Evolutionary conservation across 2,329 filamentous ascomycete species (phyloP), one percentile per base, ranked within the genome.

Genomic region (Cladosporium sp.): DNA sequence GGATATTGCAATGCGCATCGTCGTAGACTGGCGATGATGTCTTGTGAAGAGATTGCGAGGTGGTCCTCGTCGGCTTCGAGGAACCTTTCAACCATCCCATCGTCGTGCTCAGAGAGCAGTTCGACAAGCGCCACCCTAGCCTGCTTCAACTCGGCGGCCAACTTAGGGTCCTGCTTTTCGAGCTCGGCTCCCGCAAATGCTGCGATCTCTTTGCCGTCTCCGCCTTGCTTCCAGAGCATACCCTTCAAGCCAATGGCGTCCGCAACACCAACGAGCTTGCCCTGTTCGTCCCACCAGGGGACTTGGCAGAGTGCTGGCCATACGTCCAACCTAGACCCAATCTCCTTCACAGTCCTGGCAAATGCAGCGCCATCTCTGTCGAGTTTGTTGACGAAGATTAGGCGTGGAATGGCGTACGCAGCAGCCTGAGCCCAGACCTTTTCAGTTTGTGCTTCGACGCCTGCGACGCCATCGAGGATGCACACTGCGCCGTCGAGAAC

Each of bases 361-460:
- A 98, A 98, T 1, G 87, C 84, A 18, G 92, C 91, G 11, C 92
- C 92, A 68, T 92, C 90, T 46, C 92, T 88, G 75, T 96, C 92
- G 2, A 95, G 85, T 76, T 96, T 96, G 79, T 96, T 96, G 72
- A 95, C 85, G 69, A 89, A 94, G 58, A 93, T 83, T 64, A 95
- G 86, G 34, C 92, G 85, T 0, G 95, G 95, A 48, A 98, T 96
- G 25, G 84, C 84, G 75, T 96, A 96, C 54, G 89, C 88, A 61
- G 91, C 91, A 7, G 95, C 93, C 68, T 97, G 95, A 16, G 86
- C 85, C 95, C 95, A 99, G 3, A 99, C 95, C 72, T 96, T 90
- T 76, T 99, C 95, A 0, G 95, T 98, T 76, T 98, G 95, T 1
- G 95, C 94, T 78, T 99, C 95, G 25, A 99, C 95, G 1, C 93